Base-by-base conservation (phyloP, 192 early-diverging fungal genomes). In the Coemansia sp. region DNA sequence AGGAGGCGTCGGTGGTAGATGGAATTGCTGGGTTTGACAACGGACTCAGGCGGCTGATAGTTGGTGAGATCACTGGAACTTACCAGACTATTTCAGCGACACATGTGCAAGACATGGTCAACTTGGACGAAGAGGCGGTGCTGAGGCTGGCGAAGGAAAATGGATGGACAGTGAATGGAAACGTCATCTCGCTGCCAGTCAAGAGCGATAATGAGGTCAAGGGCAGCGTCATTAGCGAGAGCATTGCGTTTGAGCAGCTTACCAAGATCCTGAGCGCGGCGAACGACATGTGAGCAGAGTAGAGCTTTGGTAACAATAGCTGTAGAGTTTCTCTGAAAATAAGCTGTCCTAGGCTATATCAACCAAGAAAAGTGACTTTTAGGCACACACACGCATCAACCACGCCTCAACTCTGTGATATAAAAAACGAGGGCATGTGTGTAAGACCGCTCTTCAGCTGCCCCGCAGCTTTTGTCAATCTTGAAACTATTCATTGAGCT, bases 201-300 rank as follows among this genome's bases (percentile, higher is more conserved):
- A 88, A 88, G 68, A 82, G 81, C 60, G 87, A 90, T 65, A 96
- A 93, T 66, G 81, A 90, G 64, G 86, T 86, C 48, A 90, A 89
- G 82, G 83, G 88, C 8, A 84, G 83, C 5, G 85, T 94, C 23
- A 87, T 93, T 48, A 86, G 82, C 68, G 94, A 97, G 64, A 88
- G 80, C 63, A 85, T 97, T 67, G 87, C 86, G 63, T 94, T 94
- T 79, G 91, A 64, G 51, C 78, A 80, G 55, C 49, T 80, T 30
- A 75, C 78, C 45, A 80, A 80, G 66, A 65, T 79, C 30, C 52
- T 79, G 4, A 55, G 69, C 23, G 70, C 70, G n/a, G 55, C 77
- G 22, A 79, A 62, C 58, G 63, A 51, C 36, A 58, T 73, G 14
- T 79, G 56, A 60, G 11, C 5, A 9, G 5, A 3, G 13, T 51